Evolutionary conservation across 768 basidiomycete genomes (phyloP), one percentile per base, ranked within the genome.

Genomic region (Paxillus ammoniavirescens): DNA sequence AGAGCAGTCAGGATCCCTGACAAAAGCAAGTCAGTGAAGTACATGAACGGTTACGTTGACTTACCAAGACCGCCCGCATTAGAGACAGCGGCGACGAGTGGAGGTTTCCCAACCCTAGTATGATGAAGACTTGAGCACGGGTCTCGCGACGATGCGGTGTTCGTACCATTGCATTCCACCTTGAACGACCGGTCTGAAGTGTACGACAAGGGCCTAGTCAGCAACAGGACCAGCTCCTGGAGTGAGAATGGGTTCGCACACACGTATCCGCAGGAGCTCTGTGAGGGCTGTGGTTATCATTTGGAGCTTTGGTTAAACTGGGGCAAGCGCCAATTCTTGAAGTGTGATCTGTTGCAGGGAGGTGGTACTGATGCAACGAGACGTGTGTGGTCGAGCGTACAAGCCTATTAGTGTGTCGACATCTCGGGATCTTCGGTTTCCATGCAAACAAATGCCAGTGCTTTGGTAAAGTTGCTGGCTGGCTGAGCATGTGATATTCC

Each of bases 151-250:
- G 5, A 49, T 44, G 46, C 2, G 9, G 45, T 12, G 18, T 26
- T 5, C 55, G 43, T 72, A 90, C 88, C 88, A 94, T 82, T 93
- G 91, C 91, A 93, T 93, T 44, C 90, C 91, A 21, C 91, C 91
- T 66, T 93, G 92, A 2, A 94, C 80, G 43, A 93, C 75, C 14
- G 91, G 92, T 31, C 88, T 90, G 47, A 49, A 28, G 13, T 54
- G 10, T 31, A 46, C 3, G 17, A 28, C 46, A 8, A 52, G 52
- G 10, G 56, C n/a, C 38, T 49, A 37, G 17, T 44, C 18, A 38
- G 33, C 21, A 21, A 7, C 42, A 17, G 2, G n/a, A 3, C 23
- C 4, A 38, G 5, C 13, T 35, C 31, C 31, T 8, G 10, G 31
- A 31, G 31, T 26, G 31, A 41, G 17, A 18, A 40, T 42, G 7